Percentiles rank a stretch among this genome's conserved stretches.
Evolutionary conservation across 371 early-diverging fungal genomes (phyloP).

Genomic region (Apophysomyces variabilis): DNA sequence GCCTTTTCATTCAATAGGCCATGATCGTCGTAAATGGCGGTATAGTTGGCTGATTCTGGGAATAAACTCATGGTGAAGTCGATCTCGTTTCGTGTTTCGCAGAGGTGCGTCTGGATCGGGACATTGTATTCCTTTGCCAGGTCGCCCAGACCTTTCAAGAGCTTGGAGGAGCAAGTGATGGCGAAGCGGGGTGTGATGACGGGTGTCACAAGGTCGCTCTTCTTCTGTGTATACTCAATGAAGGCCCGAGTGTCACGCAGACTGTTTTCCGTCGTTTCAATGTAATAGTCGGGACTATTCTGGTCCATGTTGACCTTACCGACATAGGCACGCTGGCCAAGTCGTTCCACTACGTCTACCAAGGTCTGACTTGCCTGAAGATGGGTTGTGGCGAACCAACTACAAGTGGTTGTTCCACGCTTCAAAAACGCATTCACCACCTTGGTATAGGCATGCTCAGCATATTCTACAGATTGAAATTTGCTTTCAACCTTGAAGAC

Average conservation of each 20-base stretch:
- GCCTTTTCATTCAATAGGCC: constrained; percentile 69
- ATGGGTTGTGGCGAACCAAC: constrained; percentile 93
- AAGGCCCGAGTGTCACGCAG: constrained; percentile 73
- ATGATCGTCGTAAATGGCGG: constrained; percentile 75
- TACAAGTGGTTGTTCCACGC: constrained; percentile 86
- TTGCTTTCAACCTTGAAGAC: constrained; percentile 85
- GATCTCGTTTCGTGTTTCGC: constrained; percentile 83
- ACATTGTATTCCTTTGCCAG: constrained; percentile 71
- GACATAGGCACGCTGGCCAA: constrained; percentile 90
- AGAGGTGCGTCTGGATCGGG: constrained; percentile 85
- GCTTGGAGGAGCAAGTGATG: constrained; percentile 72
- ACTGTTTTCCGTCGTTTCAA: constrained; percentile 71
- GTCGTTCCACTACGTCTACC: constrained; percentile 65
- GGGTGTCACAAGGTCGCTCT: constrained; percentile 62
- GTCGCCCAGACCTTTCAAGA: constrained; percentile 70
- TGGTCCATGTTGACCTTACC: constrained; percentile 97
- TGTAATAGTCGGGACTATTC: constrained; percentile 77
- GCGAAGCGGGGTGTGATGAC: constrained; percentile 92
- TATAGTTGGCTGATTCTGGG: constrained; percentile 72
- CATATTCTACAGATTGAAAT: constrained; percentile 68
- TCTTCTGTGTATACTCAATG: constrained; percentile 59
- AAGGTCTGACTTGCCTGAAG: constrained; percentile 70
- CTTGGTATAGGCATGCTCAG: constrained; percentile 63
- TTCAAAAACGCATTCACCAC: constrained; percentile 72
- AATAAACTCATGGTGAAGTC: constrained; percentile 70